Evolutionary conservation across 2,329 filamentous ascomycete genomes (phyloP).

Genomic region (Tolypocladium endophyticum): DNA sequence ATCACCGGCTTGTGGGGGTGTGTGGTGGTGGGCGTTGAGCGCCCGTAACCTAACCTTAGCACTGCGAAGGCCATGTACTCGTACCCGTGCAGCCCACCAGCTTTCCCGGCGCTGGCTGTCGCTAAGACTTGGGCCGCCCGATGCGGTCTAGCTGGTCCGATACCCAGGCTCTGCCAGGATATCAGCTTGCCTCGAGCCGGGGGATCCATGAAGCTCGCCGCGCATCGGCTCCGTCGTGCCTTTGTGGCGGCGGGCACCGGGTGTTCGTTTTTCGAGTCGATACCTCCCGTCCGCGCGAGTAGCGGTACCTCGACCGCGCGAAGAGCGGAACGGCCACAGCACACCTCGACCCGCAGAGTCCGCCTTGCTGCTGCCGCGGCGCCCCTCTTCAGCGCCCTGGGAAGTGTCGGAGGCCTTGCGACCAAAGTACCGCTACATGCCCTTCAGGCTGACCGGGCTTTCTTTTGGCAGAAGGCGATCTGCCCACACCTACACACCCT

Average conservation of each 20-base stretch:
- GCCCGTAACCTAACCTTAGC: neutral
- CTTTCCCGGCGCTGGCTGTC: neutral
- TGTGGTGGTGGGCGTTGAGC: neutral
- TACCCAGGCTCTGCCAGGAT: conserved; percentile 5
- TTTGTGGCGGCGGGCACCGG: conserved; percentile 1
- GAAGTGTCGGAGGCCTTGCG: neutral
- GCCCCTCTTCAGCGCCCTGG: neutral
- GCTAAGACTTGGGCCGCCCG: neutral
- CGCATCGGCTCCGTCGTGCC: conserved; percentile 6
- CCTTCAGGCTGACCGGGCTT: neutral
- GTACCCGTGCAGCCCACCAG: neutral
- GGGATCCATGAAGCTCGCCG: conserved; percentile 4
- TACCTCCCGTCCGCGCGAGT: neutral
- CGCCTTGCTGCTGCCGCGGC: neutral
- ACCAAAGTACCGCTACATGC: neutral
- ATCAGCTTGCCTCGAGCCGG: neutral
- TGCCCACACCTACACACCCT: neutral
- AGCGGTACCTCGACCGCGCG: neutral
- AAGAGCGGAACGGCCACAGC: neutral
- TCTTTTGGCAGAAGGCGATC: neutral
- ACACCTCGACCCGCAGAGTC: neutral
- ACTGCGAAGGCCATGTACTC: neutral
- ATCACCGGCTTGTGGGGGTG: neutral
- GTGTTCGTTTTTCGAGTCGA: conserved; percentile 3
- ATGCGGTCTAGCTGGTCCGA: conserved; percentile 9